phyloP scores from a whole-genome alignment of 83 land plant genomes.

The Diphasiastrum complanatum region DNA sequence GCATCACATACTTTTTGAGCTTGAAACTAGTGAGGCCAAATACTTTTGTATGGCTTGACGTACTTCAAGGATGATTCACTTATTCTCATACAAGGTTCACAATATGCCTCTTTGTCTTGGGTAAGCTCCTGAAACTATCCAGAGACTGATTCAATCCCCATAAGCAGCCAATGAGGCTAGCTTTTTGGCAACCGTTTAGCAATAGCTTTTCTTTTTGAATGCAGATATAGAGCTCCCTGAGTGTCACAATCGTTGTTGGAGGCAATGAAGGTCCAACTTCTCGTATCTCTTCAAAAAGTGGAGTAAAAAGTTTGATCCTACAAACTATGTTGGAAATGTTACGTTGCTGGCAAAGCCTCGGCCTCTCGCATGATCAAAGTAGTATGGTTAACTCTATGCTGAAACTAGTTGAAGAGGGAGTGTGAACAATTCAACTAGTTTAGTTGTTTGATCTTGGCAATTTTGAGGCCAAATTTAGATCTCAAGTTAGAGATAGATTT shows the following conservation, averaged over 20 bases:
- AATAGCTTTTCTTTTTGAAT: slow-evolving; percentile 15
- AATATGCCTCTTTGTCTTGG: slow-evolving; percentile 18
- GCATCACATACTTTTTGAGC: too few relatives aligned
- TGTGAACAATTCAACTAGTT: too few relatives aligned
- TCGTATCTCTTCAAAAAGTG: slow-evolving; percentile 18
- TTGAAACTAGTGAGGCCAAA: too few relatives aligned
- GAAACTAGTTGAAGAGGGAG: too few relatives aligned
- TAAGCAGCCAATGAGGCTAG: slow-evolving; percentile 14
- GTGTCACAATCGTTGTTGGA: slow-evolving; percentile 11
- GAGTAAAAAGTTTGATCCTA: slow-evolving; percentile 11
- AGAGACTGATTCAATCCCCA: slow-evolving; percentile 8
- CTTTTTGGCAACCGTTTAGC: slow-evolving; percentile 10
- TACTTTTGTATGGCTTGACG: too few relatives aligned
- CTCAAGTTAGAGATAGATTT: too few relatives aligned
- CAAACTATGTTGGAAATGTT: slow-evolving; percentile 8
- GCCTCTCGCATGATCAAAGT: too few relatives aligned
- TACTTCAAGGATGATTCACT: too few relatives aligned
- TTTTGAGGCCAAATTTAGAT: too few relatives aligned
- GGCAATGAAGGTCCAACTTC: slow-evolving; percentile 1
- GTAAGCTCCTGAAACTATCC: slow-evolving; percentile 21
- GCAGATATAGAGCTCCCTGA: slow-evolving; percentile 19
- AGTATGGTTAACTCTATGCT: too few relatives aligned
- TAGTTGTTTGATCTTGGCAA: too few relatives aligned
- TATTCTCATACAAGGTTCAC: too few relatives aligned
- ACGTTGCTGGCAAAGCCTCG: slow-evolving; percentile 9